Evolutionary conservation across 768 basidiomycete species (phyloP).

Genomic region (Phylloporus sp.): DNA sequence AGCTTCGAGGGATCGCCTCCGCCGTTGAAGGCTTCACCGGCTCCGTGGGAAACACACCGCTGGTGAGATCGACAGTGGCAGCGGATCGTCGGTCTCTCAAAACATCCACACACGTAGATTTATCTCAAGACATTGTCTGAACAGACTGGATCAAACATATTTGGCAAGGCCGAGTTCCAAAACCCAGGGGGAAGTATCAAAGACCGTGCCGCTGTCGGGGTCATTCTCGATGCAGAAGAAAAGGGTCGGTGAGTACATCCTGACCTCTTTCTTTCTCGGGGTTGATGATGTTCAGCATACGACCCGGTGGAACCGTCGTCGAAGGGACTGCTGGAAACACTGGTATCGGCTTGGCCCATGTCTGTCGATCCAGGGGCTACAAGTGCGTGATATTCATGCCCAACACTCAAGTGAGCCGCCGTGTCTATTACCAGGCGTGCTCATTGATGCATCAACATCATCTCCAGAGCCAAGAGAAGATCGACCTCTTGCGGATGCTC

Average conservation of each 20-base stretch:
- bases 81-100: not conserved
- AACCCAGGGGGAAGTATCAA: conserved; percentile 98
- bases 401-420: conserved; percentile 66
- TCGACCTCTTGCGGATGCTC: conserved; percentile 93
- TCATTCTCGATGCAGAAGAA: conserved; percentile 82
- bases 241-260: conserved; percentile 59
- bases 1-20: conserved; percentile 32
- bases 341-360: conserved; percentile 92
- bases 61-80: conserved; percentile 51
- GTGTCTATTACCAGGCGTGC: not conserved
- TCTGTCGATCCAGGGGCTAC: conserved; percentile 90
- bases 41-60: conserved; percentile 89
- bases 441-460: not conserved
- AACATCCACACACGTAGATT: conserved; percentile 49
- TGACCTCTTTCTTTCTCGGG: not conserved
- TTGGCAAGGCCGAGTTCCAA: conserved; percentile 97
- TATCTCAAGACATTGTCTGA: conserved; percentile 77
- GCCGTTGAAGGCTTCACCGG: conserved; percentile 76
- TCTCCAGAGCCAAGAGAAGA: conserved; percentile 90
- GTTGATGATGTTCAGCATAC: conserved; percentile 45
- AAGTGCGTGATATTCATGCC: conserved; percentile 99
- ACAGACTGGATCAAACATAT: conserved; percentile 75
- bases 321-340: conserved; percentile 99
- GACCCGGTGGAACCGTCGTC: conserved; percentile 93
- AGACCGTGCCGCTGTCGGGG: conserved; percentile 90